Percentiles rank a stretch among this genome's conserved stretches.
phyloP scores from a whole-genome alignment of 2,329 filamentous ascomycete species.

The Xylaria sp. region DNA sequence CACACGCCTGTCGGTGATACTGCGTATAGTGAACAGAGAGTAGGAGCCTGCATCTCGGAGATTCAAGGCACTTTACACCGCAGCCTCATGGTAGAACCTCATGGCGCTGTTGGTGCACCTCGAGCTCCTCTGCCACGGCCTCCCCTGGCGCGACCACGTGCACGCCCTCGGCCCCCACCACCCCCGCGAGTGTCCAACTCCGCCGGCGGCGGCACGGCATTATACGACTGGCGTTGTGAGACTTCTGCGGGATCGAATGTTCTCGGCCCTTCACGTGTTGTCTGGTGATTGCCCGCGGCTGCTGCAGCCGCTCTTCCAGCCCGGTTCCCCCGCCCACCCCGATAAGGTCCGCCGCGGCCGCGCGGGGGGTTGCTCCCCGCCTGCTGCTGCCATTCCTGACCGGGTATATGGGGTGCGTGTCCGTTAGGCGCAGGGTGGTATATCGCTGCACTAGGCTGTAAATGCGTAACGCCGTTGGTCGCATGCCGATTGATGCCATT shows the following conservation, averaged over 20 bases:
- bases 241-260: slow-evolving; percentile 6
- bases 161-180: slow-evolving; percentile 36
- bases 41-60: not conserved
- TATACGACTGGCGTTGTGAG: slow-evolving; percentile 45
- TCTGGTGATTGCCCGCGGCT: slow-evolving; percentile 2
- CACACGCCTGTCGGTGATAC: too few relatives aligned
- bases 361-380: slow-evolving; percentile 36
- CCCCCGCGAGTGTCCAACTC: slow-evolving; percentile 51
- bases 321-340: slow-evolving; percentile 23
- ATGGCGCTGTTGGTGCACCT: slow-evolving; percentile 10
- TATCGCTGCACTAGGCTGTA: slow-evolving; percentile 56
- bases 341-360: slow-evolving; percentile 31
- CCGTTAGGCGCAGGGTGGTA: slow-evolving; percentile 47
- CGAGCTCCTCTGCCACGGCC: slow-evolving; percentile 25
- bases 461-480: slow-evolving; percentile 44
- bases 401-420: slow-evolving; percentile 10
- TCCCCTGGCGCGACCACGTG: slow-evolving; percentile 32
- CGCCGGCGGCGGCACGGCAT: slow-evolving; percentile 63
- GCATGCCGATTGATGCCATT: slow-evolving; percentile 47
- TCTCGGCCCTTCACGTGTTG: not conserved
- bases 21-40: not conserved
- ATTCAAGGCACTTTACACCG: not conserved
- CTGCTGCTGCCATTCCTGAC: slow-evolving; percentile 26
- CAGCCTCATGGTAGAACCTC: not conserved
- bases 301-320: slow-evolving; percentile 21